Base-by-base conservation (phyloP, 495 filamentous ascomycete species). In the Daldinia childiae region DNA sequence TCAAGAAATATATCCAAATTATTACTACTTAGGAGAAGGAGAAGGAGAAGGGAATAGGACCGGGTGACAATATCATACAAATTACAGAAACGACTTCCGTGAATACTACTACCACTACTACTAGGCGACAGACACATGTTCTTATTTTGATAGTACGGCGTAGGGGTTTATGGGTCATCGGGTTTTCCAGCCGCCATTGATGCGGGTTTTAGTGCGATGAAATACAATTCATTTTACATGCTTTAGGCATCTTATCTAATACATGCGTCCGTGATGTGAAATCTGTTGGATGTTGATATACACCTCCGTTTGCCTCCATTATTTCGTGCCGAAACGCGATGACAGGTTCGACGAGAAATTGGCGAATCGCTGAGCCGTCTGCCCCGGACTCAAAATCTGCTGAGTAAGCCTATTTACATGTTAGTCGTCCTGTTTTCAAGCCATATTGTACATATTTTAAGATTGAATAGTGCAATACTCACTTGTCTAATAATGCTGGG, bases 401-500 rank as follows among this genome's bases (percentile, higher is more conserved):
- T 87, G 83, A 6, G 89, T 92, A 62, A 93, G 84, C 76, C 89
- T 91, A 68, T 15, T 27, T 4, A 30, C 36, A 38, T n/a, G 78
- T 89, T 76, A 88, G 82, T 60, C 73, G 7, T 43, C 32, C 9
- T 12, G 24, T 21, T 30, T 57, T 30, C 24, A 9, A 14, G 50
- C 50, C 48, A n/a, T 15, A 3, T 6, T n/a, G n/a, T n/a, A n/a
- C n/a, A 1, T 21, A 17, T 54, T 14, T 6, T 9, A 29, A 30
- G 14, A 4, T 7, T 41, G 9, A 32, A 58, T 48, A 48, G 43
- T 11, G 2, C 6, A 48, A 4, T 0, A 78, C 85, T 67, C 83
- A 92, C 93, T 99, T 99, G 80, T 98, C 94, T 29, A 98, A 78
- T 67, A 99, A 75, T 12, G 92, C 79, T 0, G 93, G 92, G 0